Conservation (phyloP, 1,284 basidiomycete species). For the Pseudozyma sp. region DNA sequence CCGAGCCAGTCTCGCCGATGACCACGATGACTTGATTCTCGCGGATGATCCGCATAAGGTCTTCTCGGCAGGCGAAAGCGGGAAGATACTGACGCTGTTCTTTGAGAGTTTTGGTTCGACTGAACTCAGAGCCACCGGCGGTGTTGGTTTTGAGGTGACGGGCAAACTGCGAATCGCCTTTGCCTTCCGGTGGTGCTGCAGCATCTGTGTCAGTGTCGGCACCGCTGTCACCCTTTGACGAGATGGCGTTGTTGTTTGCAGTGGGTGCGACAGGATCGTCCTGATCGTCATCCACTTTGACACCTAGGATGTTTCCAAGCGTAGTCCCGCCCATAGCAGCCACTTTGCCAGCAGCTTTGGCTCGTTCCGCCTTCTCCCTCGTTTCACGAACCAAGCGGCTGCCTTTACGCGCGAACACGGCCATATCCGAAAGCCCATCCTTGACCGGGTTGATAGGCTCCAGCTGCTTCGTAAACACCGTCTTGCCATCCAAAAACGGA, state of each 20-base stretch:
- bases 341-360: conserved; percentile 82
- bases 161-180: conserved; percentile 95
- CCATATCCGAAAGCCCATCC: conserved; percentile 93
- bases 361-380: conserved; percentile 90
- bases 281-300: conserved; percentile 86
- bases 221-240: neutral
- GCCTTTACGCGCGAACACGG: conserved; percentile 94
- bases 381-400: conserved; percentile 92
- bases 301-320: conserved; percentile 96
- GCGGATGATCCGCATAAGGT: conserved; percentile 86
- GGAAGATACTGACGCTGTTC: conserved; percentile 97
- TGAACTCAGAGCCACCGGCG: conserved; percentile 82
- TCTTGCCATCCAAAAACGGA: conserved; percentile 95
- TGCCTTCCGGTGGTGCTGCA: conserved; percentile 77
- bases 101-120: conserved; percentile 84
- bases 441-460: conserved; percentile 97
- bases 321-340: conserved; percentile 91
- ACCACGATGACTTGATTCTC: conserved; percentile 96
- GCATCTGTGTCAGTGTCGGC: neutral
- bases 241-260: neutral
- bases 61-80: conserved; percentile 96
- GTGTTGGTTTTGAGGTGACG: conserved; percentile 78
- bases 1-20: conserved; percentile 94
- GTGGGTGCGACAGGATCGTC: conserved; percentile 20
- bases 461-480: conserved; percentile 94